Evolutionary conservation across 106 monocot genomes (phyloP), one percentile per base, ranked within the genome.

Genomic region (Posidonia australis): DNA sequence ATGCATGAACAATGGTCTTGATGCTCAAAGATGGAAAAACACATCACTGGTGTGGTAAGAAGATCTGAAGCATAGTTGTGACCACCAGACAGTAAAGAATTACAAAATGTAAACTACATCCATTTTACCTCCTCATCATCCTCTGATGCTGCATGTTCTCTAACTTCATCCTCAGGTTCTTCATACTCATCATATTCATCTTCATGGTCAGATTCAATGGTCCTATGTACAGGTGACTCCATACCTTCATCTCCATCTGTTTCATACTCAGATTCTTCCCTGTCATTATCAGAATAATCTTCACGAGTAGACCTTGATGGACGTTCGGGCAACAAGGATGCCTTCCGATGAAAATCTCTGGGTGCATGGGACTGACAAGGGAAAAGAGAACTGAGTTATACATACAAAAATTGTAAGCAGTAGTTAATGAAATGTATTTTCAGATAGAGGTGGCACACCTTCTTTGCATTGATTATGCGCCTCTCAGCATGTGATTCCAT

Each of bases 261-360:
- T 79, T 96, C 94, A 80, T 96, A 96, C 57, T 96, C 94, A 9
- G 94, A 96, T 75, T 90, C 94, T 62, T 90, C 90, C 70, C 70
- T 69, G 31, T 86, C 86, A 76, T 83, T 87, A 60, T 86, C 86
- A 64, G 79, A 84, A 62, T 84, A 86, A 27, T 84, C 81, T 49
- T 81, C 78, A 24, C 76, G 71, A 52, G 63, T 67, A n/a, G 75
- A 83, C 56, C 67, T 86, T 32, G 78, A 53, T 66, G 60, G 52
- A 62, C 12, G 43, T n/a, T 12, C 76, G 79, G 58, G 26, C 63
- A 65, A 81, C 51, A 68, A 52, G 30, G 81, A 76, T 72, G 75
- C 51, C 47, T 79, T 82, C 20, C 77, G 79, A 22, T 74, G 62
- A 51, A 63, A 27, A 65, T 62, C 81, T 64, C 63, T 86, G 61